A percentile compares a stretch with the other conserved stretches of the same genome.
Conservation (phyloP, 2,329 filamentous ascomycete species). For the Ophiostoma pallidulum region DNA sequence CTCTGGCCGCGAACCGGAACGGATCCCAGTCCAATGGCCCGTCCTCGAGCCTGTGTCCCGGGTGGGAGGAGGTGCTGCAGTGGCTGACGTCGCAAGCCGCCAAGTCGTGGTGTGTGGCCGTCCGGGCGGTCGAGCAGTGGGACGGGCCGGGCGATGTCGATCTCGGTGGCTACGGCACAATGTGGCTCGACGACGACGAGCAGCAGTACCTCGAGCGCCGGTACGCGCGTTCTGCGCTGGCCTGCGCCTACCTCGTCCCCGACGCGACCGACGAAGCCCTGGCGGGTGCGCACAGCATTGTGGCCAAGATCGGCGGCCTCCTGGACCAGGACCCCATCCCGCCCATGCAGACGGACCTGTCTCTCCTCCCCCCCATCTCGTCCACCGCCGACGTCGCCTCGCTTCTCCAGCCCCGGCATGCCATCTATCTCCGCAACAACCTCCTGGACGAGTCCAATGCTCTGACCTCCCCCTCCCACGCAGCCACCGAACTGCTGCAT, state of each 20-base stretch:
- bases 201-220: constrained; percentile 50
- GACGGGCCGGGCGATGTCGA: constrained; percentile 63
- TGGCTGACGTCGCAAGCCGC: constrained; percentile 57
- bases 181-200: constrained; percentile 51
- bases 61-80: constrained; percentile 59
- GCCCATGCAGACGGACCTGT: constrained; percentile 38
- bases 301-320: constrained; percentile 49
- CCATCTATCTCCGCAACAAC: constrained; percentile 37
- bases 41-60: constrained; percentile 34
- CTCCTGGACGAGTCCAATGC: constrained; percentile 52
- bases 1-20: constrained; percentile 16
- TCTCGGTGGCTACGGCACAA: constrained; percentile 47
- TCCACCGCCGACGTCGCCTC: constrained; percentile 17
- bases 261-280: constrained; percentile 50
- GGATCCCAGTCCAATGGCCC: constrained; percentile 13
- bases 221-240: constrained; percentile 60
- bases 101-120: constrained; percentile 49
- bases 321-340: constrained; percentile 51
- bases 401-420: constrained; percentile 32
- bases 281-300: constrained; percentile 49
- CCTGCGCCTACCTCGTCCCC: constrained; percentile 57
- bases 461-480: constrained; percentile 51
- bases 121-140: constrained; percentile 59
- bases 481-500: constrained; percentile 50
- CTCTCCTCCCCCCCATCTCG: constrained; percentile 34